phyloP scores from a whole-genome alignment of 129 eudicot genomes.

The Heracleum sosnowskyi region DNA sequence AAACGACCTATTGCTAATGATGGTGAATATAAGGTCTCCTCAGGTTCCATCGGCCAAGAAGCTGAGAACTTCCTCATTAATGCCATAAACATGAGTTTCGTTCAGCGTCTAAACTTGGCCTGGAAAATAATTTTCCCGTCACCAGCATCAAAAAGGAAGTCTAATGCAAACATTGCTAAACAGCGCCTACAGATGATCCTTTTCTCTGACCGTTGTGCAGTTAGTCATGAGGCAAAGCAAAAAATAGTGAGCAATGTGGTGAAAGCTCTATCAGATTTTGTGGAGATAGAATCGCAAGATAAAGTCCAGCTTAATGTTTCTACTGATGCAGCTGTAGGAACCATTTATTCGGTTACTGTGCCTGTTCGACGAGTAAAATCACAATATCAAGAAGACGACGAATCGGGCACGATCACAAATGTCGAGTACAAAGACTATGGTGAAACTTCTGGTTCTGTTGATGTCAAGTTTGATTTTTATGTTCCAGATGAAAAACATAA shows the following conservation, averaged over 20 bases:
- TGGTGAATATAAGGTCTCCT: slow-evolving; percentile 41
- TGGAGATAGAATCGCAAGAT: slow-evolving; percentile 87
- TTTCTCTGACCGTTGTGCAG: slow-evolving; percentile 90
- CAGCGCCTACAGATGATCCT: slow-evolving; percentile 89
- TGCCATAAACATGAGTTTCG: slow-evolving; percentile 76
- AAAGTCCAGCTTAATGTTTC: slow-evolving; percentile 86
- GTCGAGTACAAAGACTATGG: slow-evolving; percentile 73
- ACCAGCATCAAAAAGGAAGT: slow-evolving; percentile 36
- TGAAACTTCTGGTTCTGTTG: slow-evolving; percentile 70
- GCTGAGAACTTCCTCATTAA: slow-evolving; percentile 58
- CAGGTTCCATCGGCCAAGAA: slow-evolving; percentile 50
- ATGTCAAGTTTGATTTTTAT: slow-evolving; percentile 82
- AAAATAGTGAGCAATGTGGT: slow-evolving; percentile 75
- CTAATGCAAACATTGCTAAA: slow-evolving; percentile 77
- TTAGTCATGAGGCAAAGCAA: slow-evolving; percentile 84
- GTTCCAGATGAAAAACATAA: slow-evolving; percentile 44
- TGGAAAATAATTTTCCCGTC: slow-evolving; percentile 88
- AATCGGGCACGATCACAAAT: slow-evolving; percentile 50
- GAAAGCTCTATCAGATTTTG: slow-evolving; percentile 66
- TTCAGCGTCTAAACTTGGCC: slow-evolving; percentile 70
- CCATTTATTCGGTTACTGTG: slow-evolving; percentile 81
- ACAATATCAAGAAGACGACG: slow-evolving; percentile 65
- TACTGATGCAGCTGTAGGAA: slow-evolving; percentile 71
- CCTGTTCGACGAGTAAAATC: slow-evolving; percentile 81
- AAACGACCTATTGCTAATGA: slow-evolving; percentile 40